Base-by-base conservation (phyloP, 164 flowering plant species). In the Chimonanthus praecox region DNA sequence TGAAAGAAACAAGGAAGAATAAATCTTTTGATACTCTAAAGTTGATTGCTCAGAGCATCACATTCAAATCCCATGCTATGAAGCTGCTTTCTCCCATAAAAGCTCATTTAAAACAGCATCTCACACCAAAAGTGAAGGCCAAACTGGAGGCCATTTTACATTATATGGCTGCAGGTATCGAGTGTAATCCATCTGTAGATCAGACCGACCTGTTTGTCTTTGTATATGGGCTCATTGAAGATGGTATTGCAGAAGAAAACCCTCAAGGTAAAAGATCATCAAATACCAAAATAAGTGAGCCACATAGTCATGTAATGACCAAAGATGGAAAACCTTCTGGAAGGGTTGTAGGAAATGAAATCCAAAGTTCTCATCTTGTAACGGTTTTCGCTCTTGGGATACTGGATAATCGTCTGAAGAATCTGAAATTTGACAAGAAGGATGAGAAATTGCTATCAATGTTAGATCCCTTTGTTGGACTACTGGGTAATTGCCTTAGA, bases 1-100 rank as follows among this genome's bases (percentile, higher is more conserved):
- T 94, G 98, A 96, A 90, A 78, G 99, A 96, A 80, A 92, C 98
- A 2, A 87, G 84, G 76, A 90, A 87, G 80, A 79, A 75, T 47
- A 89, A 87, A 81, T 94, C 98, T 5, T 91, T 87, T 80, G 95
- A 90, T 51, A 87, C 97, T 16, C 82, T 96, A 51, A 82, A 83
- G 76, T 71, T 94, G 73, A 84, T 96, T 72, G 88, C 98, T 7
- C 88, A 87, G 75, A 87, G 67, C 71, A 74, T 94, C 71, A 92
- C 91, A 13, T 96, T 96, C 80, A 87, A 84, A 76, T 83, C 83
- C 51, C 84, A 88, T 80, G 90, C 88, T 49, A 18, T 83, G 71
- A 92, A 91, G 82, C 88, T 96, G 58, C 88, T 96, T 74, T 84
- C 86, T 10, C 90, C 92, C 51, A 82, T 96, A 58, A 86, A 88